Conservation (phyloP, 2,329 filamentous ascomycete genomes). For the Colletotrichum lupini region DNA sequence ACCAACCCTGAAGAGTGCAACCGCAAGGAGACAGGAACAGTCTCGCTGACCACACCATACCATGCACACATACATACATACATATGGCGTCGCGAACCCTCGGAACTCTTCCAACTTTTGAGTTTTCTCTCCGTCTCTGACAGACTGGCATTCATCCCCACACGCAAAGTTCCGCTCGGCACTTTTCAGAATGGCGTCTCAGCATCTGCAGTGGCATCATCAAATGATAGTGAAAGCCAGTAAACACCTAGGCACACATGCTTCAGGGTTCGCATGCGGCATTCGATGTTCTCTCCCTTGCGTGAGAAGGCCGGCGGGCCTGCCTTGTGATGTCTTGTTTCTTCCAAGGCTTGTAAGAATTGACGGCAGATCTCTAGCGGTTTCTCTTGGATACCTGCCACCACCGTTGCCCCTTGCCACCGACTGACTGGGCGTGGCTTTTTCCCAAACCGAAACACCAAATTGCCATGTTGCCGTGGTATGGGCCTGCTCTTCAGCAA, state of each 20-base stretch:
- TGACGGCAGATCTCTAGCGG: neutral
- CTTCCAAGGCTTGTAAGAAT: neutral
- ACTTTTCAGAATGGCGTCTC: slow-evolving; percentile 15
- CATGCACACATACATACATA: neutral
- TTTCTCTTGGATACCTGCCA: slow-evolving; percentile 3
- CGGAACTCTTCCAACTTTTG: slow-evolving; percentile 28
- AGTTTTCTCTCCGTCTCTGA: slow-evolving; percentile 24
- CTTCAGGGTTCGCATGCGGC: slow-evolving; percentile 13
- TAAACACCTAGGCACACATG: neutral
- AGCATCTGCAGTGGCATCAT: slow-evolving; percentile 1
- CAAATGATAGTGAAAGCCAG: neutral
- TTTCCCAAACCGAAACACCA: slow-evolving; percentile 1
- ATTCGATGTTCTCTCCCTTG: slow-evolving; percentile 14
- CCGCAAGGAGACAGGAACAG: neutral
- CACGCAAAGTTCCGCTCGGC: slow-evolving; percentile 19
- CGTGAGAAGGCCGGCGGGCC: slow-evolving; percentile 4
- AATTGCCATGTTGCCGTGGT: neutral
- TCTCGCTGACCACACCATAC: neutral
- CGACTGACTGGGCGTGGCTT: slow-evolving; percentile 9
- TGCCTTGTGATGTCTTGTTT: slow-evolving; percentile 14
- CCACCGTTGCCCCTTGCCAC: slow-evolving; percentile 10
- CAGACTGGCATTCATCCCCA: slow-evolving; percentile 6
- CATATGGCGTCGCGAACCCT: slow-evolving; percentile 6
- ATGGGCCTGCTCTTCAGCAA: slow-evolving; percentile 8
- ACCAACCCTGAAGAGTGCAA: neutral